A percentile compares a stretch with the other conserved stretches of the same genome.
phyloP scores from a whole-genome alignment of 2,329 filamentous ascomycete genomes.

The Nemania diffusa region DNA sequence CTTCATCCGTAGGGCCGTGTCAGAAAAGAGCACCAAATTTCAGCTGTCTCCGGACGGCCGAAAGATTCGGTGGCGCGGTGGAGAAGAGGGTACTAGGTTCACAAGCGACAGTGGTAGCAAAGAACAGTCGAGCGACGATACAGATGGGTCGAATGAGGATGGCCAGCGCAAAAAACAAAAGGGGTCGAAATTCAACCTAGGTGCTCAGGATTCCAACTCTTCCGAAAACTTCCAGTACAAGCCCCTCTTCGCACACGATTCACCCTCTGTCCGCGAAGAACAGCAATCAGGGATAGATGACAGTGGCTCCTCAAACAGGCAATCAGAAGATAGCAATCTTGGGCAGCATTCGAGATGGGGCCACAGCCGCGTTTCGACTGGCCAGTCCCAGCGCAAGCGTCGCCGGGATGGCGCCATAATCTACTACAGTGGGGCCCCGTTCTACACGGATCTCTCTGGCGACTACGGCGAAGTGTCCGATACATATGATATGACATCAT shows the following conservation, averaged over 20 bases:
- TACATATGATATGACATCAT: conserved; percentile 60
- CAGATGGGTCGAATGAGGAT: conserved; percentile 56
- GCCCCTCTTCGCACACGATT: conserved; percentile 66
- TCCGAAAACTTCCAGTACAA: conserved; percentile 70
- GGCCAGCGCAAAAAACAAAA: conserved; percentile 58
- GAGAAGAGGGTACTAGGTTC: conserved; percentile 70
- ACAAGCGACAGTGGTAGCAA: conserved; percentile 69
- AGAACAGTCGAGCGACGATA: conserved; percentile 62
- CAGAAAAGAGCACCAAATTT: conserved; percentile 76
- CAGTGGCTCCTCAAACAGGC: conserved; percentile 60
- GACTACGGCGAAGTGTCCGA: conserved; percentile 64
- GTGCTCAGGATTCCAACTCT: conserved; percentile 51
- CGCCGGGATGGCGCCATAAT: conserved; percentile 79
- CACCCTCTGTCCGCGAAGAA: conserved; percentile 56
- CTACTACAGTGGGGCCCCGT: conserved; percentile 82
- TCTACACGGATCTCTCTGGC: conserved; percentile 82
- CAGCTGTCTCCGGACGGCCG: conserved; percentile 81
- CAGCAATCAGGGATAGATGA: conserved; percentile 59
- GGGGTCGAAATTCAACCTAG: conserved; percentile 54
- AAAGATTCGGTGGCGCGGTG: conserved; percentile 83
- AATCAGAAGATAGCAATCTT: conserved; percentile 60
- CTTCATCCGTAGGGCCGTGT: conserved; percentile 78
- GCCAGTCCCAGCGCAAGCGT: conserved; percentile 61
- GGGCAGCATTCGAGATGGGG: conserved; percentile 59
- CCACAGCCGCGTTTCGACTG: conserved; percentile 51